Evolutionary conservation across 306 rosid genomes (phyloP).

Genomic region (Lablab purpureus): DNA sequence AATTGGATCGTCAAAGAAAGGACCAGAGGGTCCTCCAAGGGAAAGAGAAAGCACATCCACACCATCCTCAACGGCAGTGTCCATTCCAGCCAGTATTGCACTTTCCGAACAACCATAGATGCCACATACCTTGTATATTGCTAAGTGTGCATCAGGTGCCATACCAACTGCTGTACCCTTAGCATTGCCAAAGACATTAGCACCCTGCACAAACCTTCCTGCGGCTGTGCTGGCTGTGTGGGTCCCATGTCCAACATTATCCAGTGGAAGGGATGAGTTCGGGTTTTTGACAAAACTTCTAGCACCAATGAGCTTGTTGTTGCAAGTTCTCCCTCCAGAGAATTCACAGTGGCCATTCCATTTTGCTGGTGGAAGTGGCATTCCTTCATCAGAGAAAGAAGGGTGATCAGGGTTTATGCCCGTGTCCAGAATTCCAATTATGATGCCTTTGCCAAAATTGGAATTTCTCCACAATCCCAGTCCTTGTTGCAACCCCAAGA

Average conservation of each 20-base stretch:
- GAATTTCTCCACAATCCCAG: slow-evolving; percentile 62
- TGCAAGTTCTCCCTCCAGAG: slow-evolving; percentile 50
- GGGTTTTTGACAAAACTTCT: slow-evolving; percentile 41
- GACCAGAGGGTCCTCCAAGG: slow-evolving; percentile 43
- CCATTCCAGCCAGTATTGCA: slow-evolving; percentile 58
- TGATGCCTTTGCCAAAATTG: slow-evolving; percentile 62
- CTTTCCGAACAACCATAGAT: slow-evolving; percentile 27
- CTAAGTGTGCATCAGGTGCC: slow-evolving; percentile 74
- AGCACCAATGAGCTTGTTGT: slow-evolving; percentile 81
- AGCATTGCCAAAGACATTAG: slow-evolving; percentile 59
- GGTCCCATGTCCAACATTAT: slow-evolving; percentile 72
- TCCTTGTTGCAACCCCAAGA: slow-evolving; percentile 65
- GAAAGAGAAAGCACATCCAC: slow-evolving; percentile 81
- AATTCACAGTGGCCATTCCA: slow-evolving; percentile 87
- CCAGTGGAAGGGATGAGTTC: slow-evolving; percentile 47
- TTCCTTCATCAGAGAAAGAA: slow-evolving; percentile 58
- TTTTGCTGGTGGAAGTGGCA: slow-evolving; percentile 62
- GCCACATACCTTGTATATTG: slow-evolving; percentile 57
- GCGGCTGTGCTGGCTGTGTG: slow-evolving; percentile 75
- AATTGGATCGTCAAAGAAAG: slow-evolving; percentile 53
- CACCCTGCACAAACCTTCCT: slow-evolving; percentile 55
- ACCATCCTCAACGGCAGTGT: slow-evolving; percentile 56
- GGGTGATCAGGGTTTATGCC: slow-evolving; percentile 69
- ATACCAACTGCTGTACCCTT: slow-evolving; percentile 73
- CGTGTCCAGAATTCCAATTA: slow-evolving; percentile 72